These are phyloP conservation scores for Daedaleopsis nitida DNA, from an alignment of 768 basidiomycete genomes.

Conservation along the genomic window DNA sequence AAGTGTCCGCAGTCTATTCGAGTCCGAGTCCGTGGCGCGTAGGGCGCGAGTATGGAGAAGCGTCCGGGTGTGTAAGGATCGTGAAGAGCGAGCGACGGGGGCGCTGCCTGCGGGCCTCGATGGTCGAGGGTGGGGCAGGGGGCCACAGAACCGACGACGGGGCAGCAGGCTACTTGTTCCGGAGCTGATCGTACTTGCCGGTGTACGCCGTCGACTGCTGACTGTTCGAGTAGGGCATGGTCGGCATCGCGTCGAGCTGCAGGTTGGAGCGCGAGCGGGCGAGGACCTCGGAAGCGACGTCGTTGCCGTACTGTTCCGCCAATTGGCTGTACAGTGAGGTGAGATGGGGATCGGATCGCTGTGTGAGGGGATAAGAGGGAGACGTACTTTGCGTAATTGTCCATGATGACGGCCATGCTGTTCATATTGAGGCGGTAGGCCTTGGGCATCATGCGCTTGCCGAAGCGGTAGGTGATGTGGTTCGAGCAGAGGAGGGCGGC, in stretches of 20 bases:
- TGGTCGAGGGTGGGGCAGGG: no score
- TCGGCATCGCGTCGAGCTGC: slow-evolving; percentile 37
- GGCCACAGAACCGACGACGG: no score
- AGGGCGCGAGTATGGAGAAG: no score
- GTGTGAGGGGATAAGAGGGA: background rate
- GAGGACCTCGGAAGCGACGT: slow-evolving; percentile 61
- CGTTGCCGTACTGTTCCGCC: slow-evolving; percentile 72
- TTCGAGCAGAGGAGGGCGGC: slow-evolving; percentile 72
- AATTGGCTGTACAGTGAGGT: slow-evolving; percentile 51
- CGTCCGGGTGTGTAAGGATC: no score
- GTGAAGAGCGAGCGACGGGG: no score
- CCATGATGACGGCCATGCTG: slow-evolving; percentile 83
- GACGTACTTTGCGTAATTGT: slow-evolving; percentile 74
- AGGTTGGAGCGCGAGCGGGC: slow-evolving; percentile 59
- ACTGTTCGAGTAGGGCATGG: slow-evolving; percentile 30
- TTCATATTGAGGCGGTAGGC: slow-evolving; percentile 73
- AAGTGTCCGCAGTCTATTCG: no score
- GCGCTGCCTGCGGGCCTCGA: no score
- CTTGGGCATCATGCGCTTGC: slow-evolving; percentile 88
- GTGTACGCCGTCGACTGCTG: slow-evolving; percentile 9
- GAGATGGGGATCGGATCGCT: background rate
- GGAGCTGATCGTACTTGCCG: slow-evolving; percentile 24
- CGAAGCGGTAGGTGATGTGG: slow-evolving; percentile 85
- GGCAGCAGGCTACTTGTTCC: no score
- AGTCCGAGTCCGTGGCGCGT: no score